A percentile compares a stretch with the other conserved stretches of the same genome.
Evolutionary conservation across 2,329 filamentous ascomycete genomes (phyloP).

Genomic region (Xylaria sp.): DNA sequence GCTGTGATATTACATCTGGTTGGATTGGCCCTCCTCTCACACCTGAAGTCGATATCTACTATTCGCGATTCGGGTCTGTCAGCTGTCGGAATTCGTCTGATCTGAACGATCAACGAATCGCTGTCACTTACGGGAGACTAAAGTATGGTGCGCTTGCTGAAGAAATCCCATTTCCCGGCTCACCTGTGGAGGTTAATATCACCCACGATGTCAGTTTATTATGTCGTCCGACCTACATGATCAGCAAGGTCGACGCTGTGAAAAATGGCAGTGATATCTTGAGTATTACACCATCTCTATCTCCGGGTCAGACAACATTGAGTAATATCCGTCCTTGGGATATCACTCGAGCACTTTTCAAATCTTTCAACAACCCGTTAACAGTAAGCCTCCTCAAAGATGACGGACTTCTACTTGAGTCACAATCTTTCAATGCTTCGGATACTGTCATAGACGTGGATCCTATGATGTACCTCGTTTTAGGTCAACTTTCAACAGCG

Average conservation of each 20-base stretch:
- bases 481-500: background rate
- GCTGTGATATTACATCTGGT: constrained; percentile 1
- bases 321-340: constrained; percentile 17
- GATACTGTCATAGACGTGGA: constrained; percentile 1
- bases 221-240: constrained; percentile 10
- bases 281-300: background rate
- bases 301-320: background rate
- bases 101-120: constrained; percentile 12
- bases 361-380: background rate
- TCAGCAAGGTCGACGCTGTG: constrained; percentile 9
- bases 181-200: background rate
- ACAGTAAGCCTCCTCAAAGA: background rate
- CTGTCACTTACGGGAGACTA: constrained; percentile 6
- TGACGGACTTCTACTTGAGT: background rate
- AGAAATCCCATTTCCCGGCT: background rate
- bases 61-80: constrained; percentile 10
- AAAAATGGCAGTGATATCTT: constrained; percentile 18
- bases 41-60: background rate
- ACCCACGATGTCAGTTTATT: background rate
- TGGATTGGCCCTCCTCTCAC: background rate
- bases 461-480: constrained; percentile 2
- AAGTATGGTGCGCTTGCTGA: background rate
- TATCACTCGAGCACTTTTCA: constrained; percentile 6
- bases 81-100: constrained; percentile 9
- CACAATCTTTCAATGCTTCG: constrained; percentile 9